A percentile compares a stretch with the other conserved stretches of the same genome.
These are phyloP conservation scores for Erythrobasidium hasegawianum DNA, from an alignment of 1,284 basidiomycete genomes.

Conservation along the genomic window DNA sequence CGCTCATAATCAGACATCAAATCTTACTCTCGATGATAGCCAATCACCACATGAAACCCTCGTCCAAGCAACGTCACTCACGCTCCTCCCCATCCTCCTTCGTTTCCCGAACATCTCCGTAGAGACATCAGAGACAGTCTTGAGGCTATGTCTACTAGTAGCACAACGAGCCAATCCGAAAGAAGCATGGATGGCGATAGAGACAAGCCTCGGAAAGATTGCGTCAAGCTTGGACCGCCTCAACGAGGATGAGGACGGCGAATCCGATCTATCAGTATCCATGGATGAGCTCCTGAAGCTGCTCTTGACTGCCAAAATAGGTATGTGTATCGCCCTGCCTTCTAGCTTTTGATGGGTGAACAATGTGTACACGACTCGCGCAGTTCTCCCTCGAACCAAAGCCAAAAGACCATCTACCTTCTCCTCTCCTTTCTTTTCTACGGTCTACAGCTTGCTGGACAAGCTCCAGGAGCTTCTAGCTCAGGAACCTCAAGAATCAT, in stretches of 20 bases:
- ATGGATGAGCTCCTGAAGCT: neutral
- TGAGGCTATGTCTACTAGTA: neutral
- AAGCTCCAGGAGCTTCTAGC: neutral
- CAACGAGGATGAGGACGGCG: neutral
- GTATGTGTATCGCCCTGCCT: neutral
- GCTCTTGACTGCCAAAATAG: neutral
- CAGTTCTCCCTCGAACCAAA: neutral
- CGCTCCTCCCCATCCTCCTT: neutral
- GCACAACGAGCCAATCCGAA: constrained; percentile 3
- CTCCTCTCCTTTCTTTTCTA: neutral
- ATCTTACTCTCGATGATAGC: no score
- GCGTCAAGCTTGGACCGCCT: neutral
- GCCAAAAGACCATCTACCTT: neutral
- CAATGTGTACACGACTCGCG: neutral
- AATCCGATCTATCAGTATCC: neutral
- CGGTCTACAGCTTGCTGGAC: neutral
- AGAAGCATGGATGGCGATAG: neutral
- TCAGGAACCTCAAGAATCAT: neutral
- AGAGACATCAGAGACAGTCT: neutral
- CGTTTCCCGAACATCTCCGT: neutral
- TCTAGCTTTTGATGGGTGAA: neutral
- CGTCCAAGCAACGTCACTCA: constrained; percentile 5
- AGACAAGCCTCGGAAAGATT: neutral
- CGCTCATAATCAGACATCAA: no score
- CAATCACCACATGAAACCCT: neutral